A percentile compares a stretch with the other conserved stretches of the same genome.
phyloP scores from a whole-genome alignment of 2,329 filamentous ascomycete genomes.

The Sarocladium kiliense region DNA sequence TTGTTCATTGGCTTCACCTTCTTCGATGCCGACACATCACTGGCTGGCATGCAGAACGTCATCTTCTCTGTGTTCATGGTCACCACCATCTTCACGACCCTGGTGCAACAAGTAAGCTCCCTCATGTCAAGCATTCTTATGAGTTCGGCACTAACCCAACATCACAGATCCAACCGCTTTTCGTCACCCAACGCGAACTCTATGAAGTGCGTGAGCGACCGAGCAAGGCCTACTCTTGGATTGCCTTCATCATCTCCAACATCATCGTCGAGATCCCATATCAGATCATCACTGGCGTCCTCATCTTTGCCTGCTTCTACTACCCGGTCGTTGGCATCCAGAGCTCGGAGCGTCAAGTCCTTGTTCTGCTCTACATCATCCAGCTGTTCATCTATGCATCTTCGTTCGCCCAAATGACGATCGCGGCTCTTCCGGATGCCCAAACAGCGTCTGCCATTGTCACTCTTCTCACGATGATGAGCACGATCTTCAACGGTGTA shows the following conservation, averaged over 20 bases:
- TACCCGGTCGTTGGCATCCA: constrained; percentile 54
- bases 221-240: constrained; percentile 70
- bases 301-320: constrained; percentile 64
- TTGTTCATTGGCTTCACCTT: constrained; percentile 76
- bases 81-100: constrained; percentile 65
- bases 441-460: constrained; percentile 62
- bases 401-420: constrained; percentile 69
- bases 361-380: constrained; percentile 61
- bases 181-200: constrained; percentile 66
- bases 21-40: constrained; percentile 46
- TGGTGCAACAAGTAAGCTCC: constrained; percentile 53
- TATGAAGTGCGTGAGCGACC: constrained; percentile 76
- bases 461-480: constrained; percentile 54
- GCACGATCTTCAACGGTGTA: constrained; percentile 59
- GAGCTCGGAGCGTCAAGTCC: constrained; percentile 49
- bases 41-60: constrained; percentile 69
- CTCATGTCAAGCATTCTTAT: constrained; percentile 29
- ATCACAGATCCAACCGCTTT: constrained; percentile 65
- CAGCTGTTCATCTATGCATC: constrained; percentile 67
- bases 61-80: constrained; percentile 74
- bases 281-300: constrained; percentile 57
- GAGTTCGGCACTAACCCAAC: neutral
- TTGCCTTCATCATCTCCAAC: constrained; percentile 66
- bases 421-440: constrained; percentile 63
- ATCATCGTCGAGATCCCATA: constrained; percentile 69